phyloP scores from a whole-genome alignment of 805 yeast species.

The Myxozyma neotropica region DNA sequence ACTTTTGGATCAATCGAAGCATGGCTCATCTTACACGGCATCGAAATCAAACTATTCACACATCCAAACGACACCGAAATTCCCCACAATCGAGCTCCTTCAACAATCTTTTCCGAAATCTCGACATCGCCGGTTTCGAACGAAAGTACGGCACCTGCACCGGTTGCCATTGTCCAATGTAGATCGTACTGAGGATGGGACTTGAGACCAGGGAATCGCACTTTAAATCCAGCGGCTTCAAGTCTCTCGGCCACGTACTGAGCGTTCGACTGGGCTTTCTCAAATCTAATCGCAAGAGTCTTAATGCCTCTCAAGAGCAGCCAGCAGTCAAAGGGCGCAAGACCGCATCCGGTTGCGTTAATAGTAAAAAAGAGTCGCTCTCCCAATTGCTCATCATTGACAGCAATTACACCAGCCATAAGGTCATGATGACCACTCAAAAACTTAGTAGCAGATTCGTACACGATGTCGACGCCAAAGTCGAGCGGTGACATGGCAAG shows the following conservation, averaged over 20 bases:
- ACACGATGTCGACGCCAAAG: slow-evolving; percentile 86
- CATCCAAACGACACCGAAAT: slow-evolving; percentile 94
- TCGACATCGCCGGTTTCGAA: slow-evolving; percentile 81
- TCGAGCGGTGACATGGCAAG: slow-evolving; percentile 80
- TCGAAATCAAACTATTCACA: slow-evolving; percentile 85
- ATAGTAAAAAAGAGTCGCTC: slow-evolving; percentile 72
- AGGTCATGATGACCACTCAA: slow-evolving; percentile 78
- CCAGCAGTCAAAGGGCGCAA: slow-evolving; percentile 94
- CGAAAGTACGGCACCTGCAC: slow-evolving; percentile 86
- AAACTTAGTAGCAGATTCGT: slow-evolving; percentile 92
- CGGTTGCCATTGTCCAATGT: slow-evolving; percentile 75
- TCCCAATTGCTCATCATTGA: slow-evolving; percentile 63
- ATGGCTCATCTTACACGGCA: slow-evolving; percentile 96
- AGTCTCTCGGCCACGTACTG: slow-evolving; percentile 73
- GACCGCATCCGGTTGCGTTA: slow-evolving; percentile 88
- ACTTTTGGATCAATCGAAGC: slow-evolving; percentile 92
- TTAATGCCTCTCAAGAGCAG: slow-evolving; percentile 82
- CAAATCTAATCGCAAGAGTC: slow-evolving; percentile 82
- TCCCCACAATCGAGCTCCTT: slow-evolving; percentile 73
- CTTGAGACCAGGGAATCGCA: slow-evolving; percentile 82
- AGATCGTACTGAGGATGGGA: slow-evolving; percentile 80
- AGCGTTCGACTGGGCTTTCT: slow-evolving; percentile 85
- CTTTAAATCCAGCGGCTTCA: slow-evolving; percentile 67
- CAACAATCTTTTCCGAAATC: slow-evolving; percentile 71
- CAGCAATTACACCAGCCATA: slow-evolving; percentile 92